phyloP scores from a whole-genome alignment of 164 flowering plant species.

The Cinnamomum chago region DNA sequence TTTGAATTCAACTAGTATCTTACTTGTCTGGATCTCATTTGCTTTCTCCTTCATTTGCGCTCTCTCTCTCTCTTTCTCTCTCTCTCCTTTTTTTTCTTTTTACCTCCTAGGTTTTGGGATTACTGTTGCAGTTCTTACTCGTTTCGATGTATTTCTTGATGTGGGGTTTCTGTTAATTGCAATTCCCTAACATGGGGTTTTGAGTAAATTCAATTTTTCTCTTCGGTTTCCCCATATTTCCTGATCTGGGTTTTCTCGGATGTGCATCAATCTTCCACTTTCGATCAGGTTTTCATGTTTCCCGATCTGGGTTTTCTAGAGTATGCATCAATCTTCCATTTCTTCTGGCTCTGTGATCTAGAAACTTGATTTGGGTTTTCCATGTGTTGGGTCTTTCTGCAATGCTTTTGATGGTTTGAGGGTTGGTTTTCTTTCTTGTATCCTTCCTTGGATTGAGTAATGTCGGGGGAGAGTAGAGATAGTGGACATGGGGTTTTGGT shows the following conservation, averaged over 20 bases:
- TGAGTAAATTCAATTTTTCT: no score
- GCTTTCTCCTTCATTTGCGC: no score
- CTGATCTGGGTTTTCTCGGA: background rate
- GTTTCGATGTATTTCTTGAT: no score
- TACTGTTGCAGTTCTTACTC: no score
- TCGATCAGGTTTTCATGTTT: background rate
- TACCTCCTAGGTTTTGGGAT: no score
- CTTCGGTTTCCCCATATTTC: no score
- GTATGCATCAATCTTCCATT: background rate
- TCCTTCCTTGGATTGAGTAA: conserved; percentile 4
- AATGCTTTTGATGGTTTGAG: conserved; percentile 1
- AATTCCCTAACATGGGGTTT: no score
- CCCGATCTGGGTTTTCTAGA: background rate
- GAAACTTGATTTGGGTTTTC: background rate
- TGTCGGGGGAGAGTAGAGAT: conserved; percentile 52
- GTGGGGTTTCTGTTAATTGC: no score
- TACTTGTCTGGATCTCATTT: no score
- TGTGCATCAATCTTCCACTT: background rate
- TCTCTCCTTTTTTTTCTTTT: no score
- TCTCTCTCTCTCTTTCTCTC: no score
- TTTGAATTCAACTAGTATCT: no score
- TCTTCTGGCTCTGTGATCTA: background rate
- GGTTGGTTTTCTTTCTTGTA: background rate
- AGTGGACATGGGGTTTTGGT: conserved; percentile 32
- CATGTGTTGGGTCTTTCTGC: background rate